Conservation (phyloP, 2,329 filamentous ascomycete species). For the Arthrinium puccinioides region DNA sequence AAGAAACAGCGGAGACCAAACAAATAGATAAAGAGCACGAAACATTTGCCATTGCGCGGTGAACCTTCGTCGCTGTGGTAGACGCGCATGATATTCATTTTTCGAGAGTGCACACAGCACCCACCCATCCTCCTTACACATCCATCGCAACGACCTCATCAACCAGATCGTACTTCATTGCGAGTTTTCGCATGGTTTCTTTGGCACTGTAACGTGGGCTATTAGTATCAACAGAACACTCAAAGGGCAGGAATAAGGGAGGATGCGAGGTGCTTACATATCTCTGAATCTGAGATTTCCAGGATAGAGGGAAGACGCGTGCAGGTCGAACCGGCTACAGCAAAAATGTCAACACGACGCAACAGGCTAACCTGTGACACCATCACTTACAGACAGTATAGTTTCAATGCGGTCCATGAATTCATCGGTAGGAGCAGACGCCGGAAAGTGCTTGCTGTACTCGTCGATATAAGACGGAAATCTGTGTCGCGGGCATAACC, state of each 20-base stretch:
- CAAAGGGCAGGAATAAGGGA: accelerated
- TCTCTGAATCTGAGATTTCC: neutral
- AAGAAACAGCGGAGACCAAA: too few relatives aligned
- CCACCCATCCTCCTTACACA: too few relatives aligned
- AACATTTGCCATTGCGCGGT: too few relatives aligned
- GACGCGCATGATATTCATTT: too few relatives aligned
- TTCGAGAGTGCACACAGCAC: too few relatives aligned
- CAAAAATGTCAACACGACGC: neutral
- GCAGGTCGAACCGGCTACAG: neutral
- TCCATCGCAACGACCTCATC: too few relatives aligned
- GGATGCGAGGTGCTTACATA: neutral
- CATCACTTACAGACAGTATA: slow-evolving; percentile 10
- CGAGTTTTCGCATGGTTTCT: neutral
- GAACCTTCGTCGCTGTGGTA: too few relatives aligned
- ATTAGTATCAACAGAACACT: neutral
- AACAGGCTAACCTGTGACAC: accelerated
- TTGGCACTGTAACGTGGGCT: neutral
- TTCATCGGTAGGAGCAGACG: slow-evolving; percentile 11
- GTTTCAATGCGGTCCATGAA: slow-evolving; percentile 10
- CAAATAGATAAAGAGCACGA: too few relatives aligned
- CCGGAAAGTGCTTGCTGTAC: slow-evolving; percentile 5
- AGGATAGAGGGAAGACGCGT: neutral
- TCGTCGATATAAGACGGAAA: slow-evolving; percentile 1
- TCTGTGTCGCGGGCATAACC: slow-evolving; percentile 5
- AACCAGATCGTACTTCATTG: neutral